Base-by-base conservation (phyloP, 768 basidiomycete species). In the Coprinopsis cinerea region DNA sequence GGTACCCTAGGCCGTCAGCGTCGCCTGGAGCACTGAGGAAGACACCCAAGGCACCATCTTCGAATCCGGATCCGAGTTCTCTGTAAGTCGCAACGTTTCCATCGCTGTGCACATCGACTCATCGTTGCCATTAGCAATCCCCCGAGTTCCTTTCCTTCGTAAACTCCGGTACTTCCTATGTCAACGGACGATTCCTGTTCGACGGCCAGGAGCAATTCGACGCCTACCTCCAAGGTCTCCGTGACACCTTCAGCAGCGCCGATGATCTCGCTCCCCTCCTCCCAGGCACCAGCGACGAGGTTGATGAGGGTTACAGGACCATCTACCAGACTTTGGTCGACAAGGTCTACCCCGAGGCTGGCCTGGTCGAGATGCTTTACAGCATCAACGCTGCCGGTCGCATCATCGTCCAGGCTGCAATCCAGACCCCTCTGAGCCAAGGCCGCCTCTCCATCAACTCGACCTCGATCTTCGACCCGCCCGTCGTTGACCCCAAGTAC, bases 401-500 rank as follows among this genome's bases (percentile, higher is more conserved):
- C 22, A 66, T 85, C 41, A 70, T 71, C 3, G 71, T 88, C 47
- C 85, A 88, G 58, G 77, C 79, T 4, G 85, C 81, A 0, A 61
- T 85, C 11, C 85, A 86, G 60, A 81, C 81, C 56, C 80, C 83
- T 1, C 69, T 79, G 59, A 82, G 77, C 73, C 75, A 80, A 52
- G 85, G 85, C 11, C 71, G 69, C 2, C 59, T 87, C 24, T 77
- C 76, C 51, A 80, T 87, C 66, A 81, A 73, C 58, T 76, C 78
- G 2, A 67, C 72, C 14, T 74, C 77, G 49, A 67, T 79, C 1
- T 88, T 87, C 64, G 76, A 78, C 50, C 56, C 67, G 20, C 82
- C 83, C 4, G 60, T 74, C 39, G 80, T 88, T 59, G 81, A 88
- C 63, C 85, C 85, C 3, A 65, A 74, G 52, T 87, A 86, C 64